Evolutionary conservation across 192 early-diverging fungal species (phyloP), one percentile per base, ranked within the genome.

Genomic region (Backusella circina): DNA sequence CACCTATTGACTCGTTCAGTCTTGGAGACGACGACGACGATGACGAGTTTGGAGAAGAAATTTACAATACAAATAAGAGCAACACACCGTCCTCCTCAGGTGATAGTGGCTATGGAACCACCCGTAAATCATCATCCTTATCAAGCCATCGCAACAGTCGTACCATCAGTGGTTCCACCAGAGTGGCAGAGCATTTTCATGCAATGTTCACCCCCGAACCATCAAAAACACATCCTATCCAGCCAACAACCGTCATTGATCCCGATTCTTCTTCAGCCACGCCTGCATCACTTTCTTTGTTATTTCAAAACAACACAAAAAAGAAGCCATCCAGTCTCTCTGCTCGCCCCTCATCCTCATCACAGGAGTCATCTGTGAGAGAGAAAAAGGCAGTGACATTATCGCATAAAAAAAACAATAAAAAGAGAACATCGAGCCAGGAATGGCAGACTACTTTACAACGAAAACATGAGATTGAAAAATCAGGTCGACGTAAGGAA

Each of bases 51-150:
- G 54, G 21, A 68, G 67, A 68, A 36, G 67, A 68, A 1, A 68
- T 68, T 21, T 68, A 37, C 21, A 35, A 68, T 36, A 68, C 67
- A 37, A 68, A 68, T 3, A 68, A 68, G 9, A 72, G 50, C 21
- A 72, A 57, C 15, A 72, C 67, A 21, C 67, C 67, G 8, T 68
- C 71, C 15, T 72, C 50, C 35, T 72, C 71, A 13, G 71, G 47
- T 50, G 71, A 72, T 18, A 72, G 71, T 35, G 71, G 71, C 5
- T 72, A 72, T 61, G 71, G 71, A 3, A 72, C 71, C 13, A 72
- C 71, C 35, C 23, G 71, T n/a, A 50, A 51, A 61, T 38, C 32
- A 68, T 68, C 67, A 36, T 61, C 54, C 2, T 28, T 61, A 61
- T 61, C 54, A 61, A 61, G 54, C 3, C 54, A 61, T n/a, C 54